Evolutionary conservation across 2,329 filamentous ascomycete genomes (phyloP), one percentile per base, ranked within the genome.

Genomic region (Knoxdaviesia capensis): DNA sequence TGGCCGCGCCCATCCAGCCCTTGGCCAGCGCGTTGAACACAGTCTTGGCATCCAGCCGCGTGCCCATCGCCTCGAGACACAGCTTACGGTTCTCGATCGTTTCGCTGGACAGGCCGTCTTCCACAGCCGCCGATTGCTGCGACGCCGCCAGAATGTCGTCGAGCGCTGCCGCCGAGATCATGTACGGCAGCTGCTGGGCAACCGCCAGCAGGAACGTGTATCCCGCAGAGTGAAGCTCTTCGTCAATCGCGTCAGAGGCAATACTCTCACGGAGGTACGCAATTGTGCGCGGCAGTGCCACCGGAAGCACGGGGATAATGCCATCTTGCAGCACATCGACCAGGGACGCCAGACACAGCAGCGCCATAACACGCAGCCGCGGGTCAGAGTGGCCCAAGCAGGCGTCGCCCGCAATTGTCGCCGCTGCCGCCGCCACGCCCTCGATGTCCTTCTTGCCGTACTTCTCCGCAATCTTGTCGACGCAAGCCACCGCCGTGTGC

Each of bases 381-480:
- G 71, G 65, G 51, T 93, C 81, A 8, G 68, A 59, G 54, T 81
- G 78, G 34, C 80, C 82, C 40, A 96, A 69, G 48, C 84, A 88
- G 48, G 80, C 66, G 43, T 75, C 64, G 36, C 86, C 77, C 34
- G 82, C 77, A 51, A 98, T 80, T 1, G 79, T 80, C 45, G 76
- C 66, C 5, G 86, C 84, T 5, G 86, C 80, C 5, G 72, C 71
- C 30, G 80, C 68, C 38, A 94, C 80, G 38, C 76, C 77, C 49
- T 80, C 74, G 1, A 80, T 68, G 52, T 94, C 83, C 56, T 87
- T 92, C 65, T 90, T 92, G 49, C 90, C 92, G 56, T 94, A 96
- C 56, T 88, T 88, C 59, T 94, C 87, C 3, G 83, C 74, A 47
- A 98, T 92, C 57, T 84, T 83, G 60, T 94, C 87, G 38, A 96